A percentile compares a stretch with the other conserved stretches of the same genome.
These are phyloP conservation scores for Talaromyces sp. DNA, from an alignment of 2,329 filamentous ascomycete genomes.

Conservation along the genomic window DNA sequence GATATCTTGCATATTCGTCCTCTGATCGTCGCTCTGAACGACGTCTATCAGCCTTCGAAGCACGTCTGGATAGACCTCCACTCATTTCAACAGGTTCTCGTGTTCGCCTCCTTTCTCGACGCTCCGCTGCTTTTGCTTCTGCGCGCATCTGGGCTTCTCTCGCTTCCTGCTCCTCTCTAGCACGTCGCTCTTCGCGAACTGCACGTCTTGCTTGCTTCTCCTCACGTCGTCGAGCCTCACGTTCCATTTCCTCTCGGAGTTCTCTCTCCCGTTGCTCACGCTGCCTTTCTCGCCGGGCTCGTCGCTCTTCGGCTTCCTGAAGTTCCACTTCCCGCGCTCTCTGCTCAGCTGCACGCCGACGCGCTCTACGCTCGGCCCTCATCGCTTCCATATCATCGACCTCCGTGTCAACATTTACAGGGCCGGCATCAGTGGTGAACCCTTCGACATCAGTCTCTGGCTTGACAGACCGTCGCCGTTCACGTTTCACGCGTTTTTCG, in stretches of 20 bases:
- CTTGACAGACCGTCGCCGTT: conserved; percentile 40
- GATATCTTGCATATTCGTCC: conserved; percentile 27
- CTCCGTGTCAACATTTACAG: conserved; percentile 37
- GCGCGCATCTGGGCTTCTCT: conserved; percentile 33
- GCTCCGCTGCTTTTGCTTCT: conserved; percentile 40
- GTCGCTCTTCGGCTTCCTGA: conserved; percentile 38
- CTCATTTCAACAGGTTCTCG: conserved; percentile 35
- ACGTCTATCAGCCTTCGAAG: conserved; percentile 34
- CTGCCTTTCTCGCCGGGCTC: conserved; percentile 54
- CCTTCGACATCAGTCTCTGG: conserved; percentile 54
- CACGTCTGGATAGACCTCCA: conserved; percentile 26
- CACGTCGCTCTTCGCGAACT: conserved; percentile 35
- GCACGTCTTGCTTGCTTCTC: conserved; percentile 36
- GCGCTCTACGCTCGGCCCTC: conserved; percentile 61
- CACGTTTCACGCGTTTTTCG: conserved; percentile 34
- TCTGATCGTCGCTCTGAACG: conserved; percentile 33
- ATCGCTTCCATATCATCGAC: conserved; percentile 57
- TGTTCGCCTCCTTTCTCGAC: conserved; percentile 41
- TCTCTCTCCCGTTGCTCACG: conserved; percentile 43
- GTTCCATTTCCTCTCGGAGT: conserved; percentile 39
- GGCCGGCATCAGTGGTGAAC: conserved; percentile 44
- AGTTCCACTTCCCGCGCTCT: conserved; percentile 33
- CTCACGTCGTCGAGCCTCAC: conserved; percentile 33
- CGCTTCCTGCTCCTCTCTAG: conserved; percentile 31
- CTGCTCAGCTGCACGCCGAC: conserved; percentile 40